Evolutionary conservation across 371 early-diverging fungal species (phyloP).

Genomic region (Choanephora cucurbitarum): DNA sequence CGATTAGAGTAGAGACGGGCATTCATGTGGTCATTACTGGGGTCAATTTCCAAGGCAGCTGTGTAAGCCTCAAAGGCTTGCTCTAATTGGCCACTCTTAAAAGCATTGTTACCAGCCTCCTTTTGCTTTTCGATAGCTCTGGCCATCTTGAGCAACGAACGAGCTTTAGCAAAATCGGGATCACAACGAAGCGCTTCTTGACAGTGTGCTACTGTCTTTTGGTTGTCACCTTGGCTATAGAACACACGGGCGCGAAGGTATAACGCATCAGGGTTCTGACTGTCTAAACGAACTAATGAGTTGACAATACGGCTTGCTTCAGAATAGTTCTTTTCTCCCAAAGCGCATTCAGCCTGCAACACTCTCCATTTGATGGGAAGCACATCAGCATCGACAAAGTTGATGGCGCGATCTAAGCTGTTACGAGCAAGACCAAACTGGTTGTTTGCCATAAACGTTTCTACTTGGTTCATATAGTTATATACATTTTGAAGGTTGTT

Average conservation of each 20-base stretch:
- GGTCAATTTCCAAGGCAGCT: conserved; percentile 70
- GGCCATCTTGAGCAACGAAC: conserved; percentile 63
- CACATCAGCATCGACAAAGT: conserved; percentile 56
- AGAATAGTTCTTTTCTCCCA: conserved; percentile 67
- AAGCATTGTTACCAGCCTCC: conserved; percentile 76
- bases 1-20: conserved; percentile 79
- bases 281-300: conserved; percentile 59
- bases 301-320: conserved; percentile 69
- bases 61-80: conserved; percentile 77
- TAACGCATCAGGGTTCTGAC: conserved; percentile 77
- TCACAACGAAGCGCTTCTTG: conserved; percentile 77
- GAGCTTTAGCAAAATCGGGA: conserved; percentile 76
- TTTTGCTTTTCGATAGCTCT: conserved; percentile 67
- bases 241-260: conserved; percentile 72
- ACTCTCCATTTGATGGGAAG: conserved; percentile 71
- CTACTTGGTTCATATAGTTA: conserved; percentile 60
- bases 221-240: conserved; percentile 72
- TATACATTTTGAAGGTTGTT: conserved; percentile 52
- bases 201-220: conserved; percentile 62
- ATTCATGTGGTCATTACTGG: conserved; percentile 65
- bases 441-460: conserved; percentile 52
- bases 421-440: conserved; percentile 66
- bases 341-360: conserved; percentile 70
- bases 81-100: conserved; percentile 58
- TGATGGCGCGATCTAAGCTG: conserved; percentile 65